Conservation (phyloP, 2,329 filamentous ascomycete species). For the Aaosphaeria arxii region DNA sequence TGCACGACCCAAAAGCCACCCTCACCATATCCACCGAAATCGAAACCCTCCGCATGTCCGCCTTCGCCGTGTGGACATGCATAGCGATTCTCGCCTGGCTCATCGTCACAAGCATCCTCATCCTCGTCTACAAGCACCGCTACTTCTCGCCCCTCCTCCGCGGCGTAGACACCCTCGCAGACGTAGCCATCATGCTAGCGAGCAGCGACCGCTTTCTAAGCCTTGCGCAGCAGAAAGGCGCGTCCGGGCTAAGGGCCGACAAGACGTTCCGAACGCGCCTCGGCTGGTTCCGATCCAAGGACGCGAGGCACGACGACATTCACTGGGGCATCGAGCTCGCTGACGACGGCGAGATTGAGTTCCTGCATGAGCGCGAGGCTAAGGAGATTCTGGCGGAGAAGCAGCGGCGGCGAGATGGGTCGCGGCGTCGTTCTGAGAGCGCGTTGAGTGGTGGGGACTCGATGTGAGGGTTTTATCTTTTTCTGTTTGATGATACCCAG, state of each 20-base stretch:
- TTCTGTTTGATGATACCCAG: no score
- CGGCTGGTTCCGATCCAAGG: background rate
- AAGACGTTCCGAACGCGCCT: background rate
- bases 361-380: no score
- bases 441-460: no score
- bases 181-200: background rate
- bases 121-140: background rate
- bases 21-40: background rate
- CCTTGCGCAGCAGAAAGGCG: background rate
- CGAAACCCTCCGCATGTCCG: background rate
- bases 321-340: background rate
- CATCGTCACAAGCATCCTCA: background rate
- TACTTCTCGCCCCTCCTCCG: background rate
- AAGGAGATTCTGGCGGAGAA: no score
- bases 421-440: no score
- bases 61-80: background rate
- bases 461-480: no score
- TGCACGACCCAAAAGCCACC: background rate
- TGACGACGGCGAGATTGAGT: background rate
- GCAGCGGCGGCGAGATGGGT: no score
- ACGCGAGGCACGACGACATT: background rate
- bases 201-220: background rate
- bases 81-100: background rate
- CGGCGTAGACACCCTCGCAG: background rate
- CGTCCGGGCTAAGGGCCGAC: background rate